A percentile compares a stretch with the other conserved stretches of the same genome.
Conservation (phyloP, 345 rosid species). For the Eucalyptus marginata region DNA sequence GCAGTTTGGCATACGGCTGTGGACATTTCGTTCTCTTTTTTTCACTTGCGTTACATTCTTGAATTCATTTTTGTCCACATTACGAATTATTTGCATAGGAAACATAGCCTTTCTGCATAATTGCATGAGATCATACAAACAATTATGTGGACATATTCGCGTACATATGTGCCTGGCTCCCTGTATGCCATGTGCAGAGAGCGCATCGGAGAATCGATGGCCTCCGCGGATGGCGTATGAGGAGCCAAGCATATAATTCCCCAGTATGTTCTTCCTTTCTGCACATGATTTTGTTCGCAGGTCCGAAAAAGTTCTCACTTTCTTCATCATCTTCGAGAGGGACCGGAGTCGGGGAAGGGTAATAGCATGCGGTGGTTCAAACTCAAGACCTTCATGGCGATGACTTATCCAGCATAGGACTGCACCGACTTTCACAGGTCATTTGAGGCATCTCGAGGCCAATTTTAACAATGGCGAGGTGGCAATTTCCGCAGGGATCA, state of each 20-base stretch:
- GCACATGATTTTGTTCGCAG: neutral
- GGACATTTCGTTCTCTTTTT: neutral
- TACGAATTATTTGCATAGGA: neutral
- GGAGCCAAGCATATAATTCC: conserved; percentile 75
- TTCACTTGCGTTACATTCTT: neutral
- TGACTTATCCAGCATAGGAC: neutral
- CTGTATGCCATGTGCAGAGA: conserved; percentile 95
- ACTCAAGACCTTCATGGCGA: neutral
- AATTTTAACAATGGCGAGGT: neutral
- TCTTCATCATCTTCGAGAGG: neutral
- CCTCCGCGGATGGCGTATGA: conserved; percentile 94
- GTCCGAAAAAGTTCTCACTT: neutral
- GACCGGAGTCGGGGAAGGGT: neutral
- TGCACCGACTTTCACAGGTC: neutral
- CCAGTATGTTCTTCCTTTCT: neutral
- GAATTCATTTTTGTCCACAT: neutral
- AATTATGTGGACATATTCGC: neutral
- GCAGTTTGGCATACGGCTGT: neutral
- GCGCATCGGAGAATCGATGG: conserved; percentile 49
- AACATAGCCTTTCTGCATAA: neutral
- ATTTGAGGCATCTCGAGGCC: neutral
- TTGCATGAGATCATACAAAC: neutral
- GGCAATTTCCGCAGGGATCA: neutral
- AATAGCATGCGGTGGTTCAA: neutral
- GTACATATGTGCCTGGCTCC: conserved; percentile 90